phyloP scores from a whole-genome alignment of 257 asterid species.

The Rhazya stricta region DNA sequence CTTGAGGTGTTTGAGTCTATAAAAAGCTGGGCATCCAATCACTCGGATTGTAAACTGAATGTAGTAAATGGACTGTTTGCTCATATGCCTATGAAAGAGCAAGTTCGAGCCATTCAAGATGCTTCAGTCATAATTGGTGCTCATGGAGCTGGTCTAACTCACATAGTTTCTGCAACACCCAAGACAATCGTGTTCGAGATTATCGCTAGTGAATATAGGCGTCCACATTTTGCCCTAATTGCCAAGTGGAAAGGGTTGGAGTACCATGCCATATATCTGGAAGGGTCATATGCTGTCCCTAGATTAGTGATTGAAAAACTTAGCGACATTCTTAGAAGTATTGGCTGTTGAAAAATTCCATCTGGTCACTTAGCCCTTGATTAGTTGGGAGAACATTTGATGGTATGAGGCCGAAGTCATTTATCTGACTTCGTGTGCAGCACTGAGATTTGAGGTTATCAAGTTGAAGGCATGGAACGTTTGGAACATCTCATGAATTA shows the following conservation, averaged over 20 bases:
- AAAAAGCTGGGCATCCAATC: constrained; percentile 54
- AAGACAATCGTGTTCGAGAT: constrained; percentile 69
- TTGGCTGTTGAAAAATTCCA: constrained; percentile 44
- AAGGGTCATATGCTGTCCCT: constrained; percentile 60
- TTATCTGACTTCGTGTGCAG: not conserved
- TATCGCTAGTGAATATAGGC: constrained; percentile 59
- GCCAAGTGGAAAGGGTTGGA: constrained; percentile 90
- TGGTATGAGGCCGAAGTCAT: not conserved
- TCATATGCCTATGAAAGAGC: constrained; percentile 97
- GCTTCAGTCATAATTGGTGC: constrained; percentile 86
- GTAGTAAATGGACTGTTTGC: constrained; percentile 82
- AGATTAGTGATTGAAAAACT: constrained; percentile 46
- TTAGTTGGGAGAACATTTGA: not conserved
- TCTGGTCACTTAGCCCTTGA: not conserved
- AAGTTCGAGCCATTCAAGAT: constrained; percentile 78
- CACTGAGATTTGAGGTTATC: not conserved
- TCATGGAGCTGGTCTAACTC: constrained; percentile 98
- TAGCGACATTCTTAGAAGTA: constrained; percentile 43
- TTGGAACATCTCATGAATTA: not conserved
- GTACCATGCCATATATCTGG: constrained; percentile 65
- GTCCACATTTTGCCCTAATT: constrained; percentile 83
- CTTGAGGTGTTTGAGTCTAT: constrained; percentile 59
- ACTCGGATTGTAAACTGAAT: constrained; percentile 45
- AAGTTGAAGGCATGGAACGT: not conserved
- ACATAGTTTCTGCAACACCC: constrained; percentile 65